Percentiles rank a stretch among this genome's conserved stretches.
phyloP scores from a whole-genome alignment of 495 filamentous ascomycete genomes.

The Pyrenula massariospora region DNA sequence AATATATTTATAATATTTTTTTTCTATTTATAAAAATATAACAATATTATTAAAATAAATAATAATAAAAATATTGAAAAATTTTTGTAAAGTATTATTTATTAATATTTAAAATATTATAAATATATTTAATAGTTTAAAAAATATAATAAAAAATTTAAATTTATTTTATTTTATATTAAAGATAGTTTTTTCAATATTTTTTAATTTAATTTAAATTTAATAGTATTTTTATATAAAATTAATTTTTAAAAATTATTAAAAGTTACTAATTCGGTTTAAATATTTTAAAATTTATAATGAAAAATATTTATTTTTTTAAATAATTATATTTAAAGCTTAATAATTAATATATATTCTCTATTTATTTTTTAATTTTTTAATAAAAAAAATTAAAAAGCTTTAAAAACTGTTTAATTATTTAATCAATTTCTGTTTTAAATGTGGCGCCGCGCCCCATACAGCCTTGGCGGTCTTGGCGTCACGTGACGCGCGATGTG shows the following conservation, averaged over 20 bases:
- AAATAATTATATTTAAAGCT: neutral
- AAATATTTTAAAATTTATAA: neutral
- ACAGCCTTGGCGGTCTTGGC: too few relatives aligned
- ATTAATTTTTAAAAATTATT: too few relatives aligned
- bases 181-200: too few relatives aligned
- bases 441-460: too few relatives aligned
- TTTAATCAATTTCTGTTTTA: too few relatives aligned
- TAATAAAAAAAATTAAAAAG: neutral
- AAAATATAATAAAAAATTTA: neutral
- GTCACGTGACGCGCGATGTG: too few relatives aligned
- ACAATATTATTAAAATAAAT: neutral
- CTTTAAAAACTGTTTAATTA: neutral
- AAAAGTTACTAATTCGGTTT: neutral
- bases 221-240: neutral
- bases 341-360: neutral
- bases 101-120: neutral
- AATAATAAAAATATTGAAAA: neutral
- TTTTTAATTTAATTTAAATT: neutral
- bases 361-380: neutral
- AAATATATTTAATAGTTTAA: neutral
- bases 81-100: neutral
- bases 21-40: neutral
- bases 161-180: neutral
- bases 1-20: slow-evolving; percentile 3
- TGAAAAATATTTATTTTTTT: neutral